Evolutionary conservation across 2,329 filamentous ascomycete species (phyloP).

Genomic region (Xylaria multiplex): DNA sequence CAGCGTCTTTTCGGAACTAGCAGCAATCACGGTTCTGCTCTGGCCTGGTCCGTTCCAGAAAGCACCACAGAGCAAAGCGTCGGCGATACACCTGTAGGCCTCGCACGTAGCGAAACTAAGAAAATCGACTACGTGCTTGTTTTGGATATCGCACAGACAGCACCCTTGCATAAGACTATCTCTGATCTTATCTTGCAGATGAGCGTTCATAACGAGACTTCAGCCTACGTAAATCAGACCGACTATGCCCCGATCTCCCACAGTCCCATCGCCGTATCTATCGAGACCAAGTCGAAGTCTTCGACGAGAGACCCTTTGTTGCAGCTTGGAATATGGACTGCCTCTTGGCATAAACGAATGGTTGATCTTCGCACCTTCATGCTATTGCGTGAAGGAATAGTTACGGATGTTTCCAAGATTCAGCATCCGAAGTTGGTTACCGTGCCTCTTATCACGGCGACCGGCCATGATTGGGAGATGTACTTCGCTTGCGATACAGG

Average conservation of each 20-base stretch:
- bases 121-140: not conserved
- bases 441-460: not conserved
- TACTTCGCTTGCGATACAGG: not conserved
- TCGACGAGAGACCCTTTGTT: not conserved
- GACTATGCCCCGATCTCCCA: not conserved
- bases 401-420: too few species aligned
- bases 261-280: not conserved
- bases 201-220: too few species aligned
- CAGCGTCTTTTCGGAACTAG: too few species aligned
- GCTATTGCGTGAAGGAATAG: not conserved
- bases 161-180: not conserved
- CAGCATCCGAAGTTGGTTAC: not conserved
- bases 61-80: too few species aligned
- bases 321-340: slow-evolving; percentile 2
- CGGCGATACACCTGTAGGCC: too few species aligned
- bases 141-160: not conserved
- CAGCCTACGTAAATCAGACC: not conserved
- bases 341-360: slow-evolving; percentile 1
- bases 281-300: not conserved
- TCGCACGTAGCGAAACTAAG: not conserved
- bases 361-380: not conserved
- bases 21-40: too few species aligned
- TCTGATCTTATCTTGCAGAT: not conserved
- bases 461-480: not conserved
- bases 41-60: too few species aligned